Evolutionary conservation across 805 yeast species (phyloP).

Genomic region (Nakazawaea ernobii): DNA sequence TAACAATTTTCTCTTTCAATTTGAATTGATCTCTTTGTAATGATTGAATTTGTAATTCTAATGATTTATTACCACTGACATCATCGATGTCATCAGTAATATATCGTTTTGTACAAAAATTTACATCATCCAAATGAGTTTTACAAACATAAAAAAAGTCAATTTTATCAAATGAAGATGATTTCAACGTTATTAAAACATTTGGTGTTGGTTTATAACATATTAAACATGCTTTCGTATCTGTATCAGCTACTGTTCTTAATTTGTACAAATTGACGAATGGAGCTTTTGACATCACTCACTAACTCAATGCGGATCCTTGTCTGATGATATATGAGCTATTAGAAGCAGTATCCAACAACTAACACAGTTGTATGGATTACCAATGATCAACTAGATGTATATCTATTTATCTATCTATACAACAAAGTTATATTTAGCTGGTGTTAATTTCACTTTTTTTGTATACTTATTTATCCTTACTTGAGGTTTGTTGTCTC

Average conservation of each 20-base stretch:
- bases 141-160: constrained; percentile 52
- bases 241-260: constrained; percentile 35
- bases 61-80: constrained; percentile 14
- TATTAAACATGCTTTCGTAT: constrained; percentile 39
- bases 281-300: constrained; percentile 18
- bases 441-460: too few relatives aligned
- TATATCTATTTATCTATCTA: too few relatives aligned
- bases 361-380: not conserved
- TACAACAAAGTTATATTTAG: too few relatives aligned
- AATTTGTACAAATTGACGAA: constrained; percentile 29
- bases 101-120: constrained; percentile 33
- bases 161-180: constrained; percentile 31
- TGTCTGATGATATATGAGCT: too few relatives aligned
- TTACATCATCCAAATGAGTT: constrained; percentile 38
- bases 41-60: constrained; percentile 16
- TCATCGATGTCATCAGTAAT: constrained; percentile 24
- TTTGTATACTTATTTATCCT: too few relatives aligned
- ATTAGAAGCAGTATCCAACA: too few relatives aligned
- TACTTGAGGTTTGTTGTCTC: too few relatives aligned
- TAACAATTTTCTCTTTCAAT: constrained; percentile 27
- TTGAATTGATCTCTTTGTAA: constrained; percentile 5
- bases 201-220: constrained; percentile 44
- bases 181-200: constrained; percentile 39
- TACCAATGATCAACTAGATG: too few relatives aligned
- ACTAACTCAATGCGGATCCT: not conserved